Evolutionary conservation across 2,329 filamentous ascomycete genomes (phyloP).

Genomic region (Shiraia bambusicola): DNA sequence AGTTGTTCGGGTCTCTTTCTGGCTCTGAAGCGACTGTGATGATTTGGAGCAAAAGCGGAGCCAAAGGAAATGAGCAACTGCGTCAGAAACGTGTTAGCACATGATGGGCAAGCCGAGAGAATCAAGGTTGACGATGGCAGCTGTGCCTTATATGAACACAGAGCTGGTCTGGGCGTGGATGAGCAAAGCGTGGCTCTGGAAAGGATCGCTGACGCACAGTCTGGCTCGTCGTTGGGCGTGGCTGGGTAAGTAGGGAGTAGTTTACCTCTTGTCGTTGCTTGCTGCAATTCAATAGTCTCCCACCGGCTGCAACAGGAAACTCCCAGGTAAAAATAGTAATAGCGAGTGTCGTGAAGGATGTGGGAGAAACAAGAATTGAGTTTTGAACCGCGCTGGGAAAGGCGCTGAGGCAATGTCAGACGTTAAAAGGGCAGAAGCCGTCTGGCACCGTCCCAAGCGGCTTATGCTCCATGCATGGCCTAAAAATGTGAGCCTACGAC

Average conservation of each 20-base stretch:
- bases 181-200: slow-evolving; percentile 2
- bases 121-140: slow-evolving; percentile 3
- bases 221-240: slow-evolving; percentile 8
- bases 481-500: no score
- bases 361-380: no score
- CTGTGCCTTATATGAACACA: slow-evolving; percentile 6
- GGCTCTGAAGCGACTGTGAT: slow-evolving; percentile 7
- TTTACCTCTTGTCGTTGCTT: no score
- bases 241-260: no score
- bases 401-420: no score
- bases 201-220: slow-evolving; percentile 13
- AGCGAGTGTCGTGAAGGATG: no score
- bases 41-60: not conserved
- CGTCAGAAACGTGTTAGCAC: slow-evolving; percentile 22
- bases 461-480: no score
- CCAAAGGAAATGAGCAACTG: slow-evolving; percentile 13
- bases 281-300: no score
- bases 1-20: not conserved
- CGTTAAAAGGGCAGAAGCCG: no score
- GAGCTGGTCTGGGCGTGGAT: slow-evolving; percentile 6
- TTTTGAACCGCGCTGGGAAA: no score
- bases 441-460: no score
- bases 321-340: no score
- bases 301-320: not conserved
- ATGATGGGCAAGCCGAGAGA: slow-evolving; percentile 8